Evolutionary conservation across 2,329 filamentous ascomycete species (phyloP).

Genomic region (Paecilomyces dactylethromorphus): DNA sequence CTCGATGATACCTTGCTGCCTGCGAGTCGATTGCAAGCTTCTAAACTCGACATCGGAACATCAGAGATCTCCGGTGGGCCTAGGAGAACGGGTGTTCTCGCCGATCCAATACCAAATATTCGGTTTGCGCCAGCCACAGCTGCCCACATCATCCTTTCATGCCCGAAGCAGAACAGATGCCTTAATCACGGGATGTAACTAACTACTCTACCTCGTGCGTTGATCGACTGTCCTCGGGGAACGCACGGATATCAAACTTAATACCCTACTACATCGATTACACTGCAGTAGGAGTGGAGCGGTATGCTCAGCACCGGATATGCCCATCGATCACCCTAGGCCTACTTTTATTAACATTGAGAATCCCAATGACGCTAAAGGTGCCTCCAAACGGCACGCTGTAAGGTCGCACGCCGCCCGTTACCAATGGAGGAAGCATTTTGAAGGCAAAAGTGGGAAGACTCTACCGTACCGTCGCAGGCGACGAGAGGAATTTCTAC

Average conservation of each 20-base stretch:
- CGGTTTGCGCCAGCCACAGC: background rate
- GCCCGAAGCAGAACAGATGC: background rate
- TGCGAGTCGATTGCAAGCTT: no score
- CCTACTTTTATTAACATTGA: constrained; percentile 19
- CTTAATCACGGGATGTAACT: background rate
- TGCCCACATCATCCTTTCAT: background rate
- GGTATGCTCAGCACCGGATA: background rate
- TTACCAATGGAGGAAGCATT: constrained; percentile 15
- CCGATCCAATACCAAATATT: background rate
- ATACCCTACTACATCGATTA: background rate
- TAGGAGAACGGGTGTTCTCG: background rate
- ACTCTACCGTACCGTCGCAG: background rate
- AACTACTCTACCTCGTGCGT: no score
- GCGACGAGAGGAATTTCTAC: constrained; percentile 3
- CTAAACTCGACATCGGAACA: no score
- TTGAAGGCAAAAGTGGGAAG: constrained; percentile 1
- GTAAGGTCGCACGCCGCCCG: constrained; percentile 20
- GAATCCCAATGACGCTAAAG: constrained; percentile 17
- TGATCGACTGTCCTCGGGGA: background rate
- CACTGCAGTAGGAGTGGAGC: background rate
- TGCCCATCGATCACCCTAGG: background rate
- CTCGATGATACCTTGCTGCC: no score
- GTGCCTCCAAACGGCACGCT: constrained; percentile 15
- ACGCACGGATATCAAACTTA: background rate
- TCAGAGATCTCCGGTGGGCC: background rate